These are phyloP conservation scores for Gossypium bickii DNA, from an alignment of 345 rosid genomes.

Conservation along the genomic window DNA sequence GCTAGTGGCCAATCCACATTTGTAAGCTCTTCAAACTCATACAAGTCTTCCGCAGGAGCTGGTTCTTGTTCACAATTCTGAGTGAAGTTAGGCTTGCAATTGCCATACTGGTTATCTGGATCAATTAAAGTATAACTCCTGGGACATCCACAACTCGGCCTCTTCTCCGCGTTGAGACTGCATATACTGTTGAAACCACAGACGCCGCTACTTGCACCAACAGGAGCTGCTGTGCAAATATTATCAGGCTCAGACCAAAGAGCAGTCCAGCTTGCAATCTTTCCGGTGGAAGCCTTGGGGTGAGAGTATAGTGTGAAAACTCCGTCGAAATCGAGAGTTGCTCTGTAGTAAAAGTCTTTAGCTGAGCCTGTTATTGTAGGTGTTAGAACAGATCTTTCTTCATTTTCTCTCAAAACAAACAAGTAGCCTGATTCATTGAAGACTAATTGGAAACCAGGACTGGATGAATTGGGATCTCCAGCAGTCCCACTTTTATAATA, in stretches of 20 bases:
- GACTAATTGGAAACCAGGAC: conserved; percentile 14
- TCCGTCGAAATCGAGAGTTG: conserved; percentile 11
- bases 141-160: conserved; percentile 25
- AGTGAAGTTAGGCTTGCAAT: conserved; percentile 26
- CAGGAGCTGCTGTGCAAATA: not conserved
- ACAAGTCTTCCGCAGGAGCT: not conserved
- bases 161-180: not conserved
- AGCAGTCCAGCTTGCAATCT: not conserved
- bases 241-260: conserved; percentile 19
- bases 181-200: conserved; percentile 38
- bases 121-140: conserved; percentile 9
- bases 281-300: conserved; percentile 7
- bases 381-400: not conserved
- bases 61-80: conserved; percentile 17
- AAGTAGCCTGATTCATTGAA: conserved; percentile 22
- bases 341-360: conserved; percentile 21
- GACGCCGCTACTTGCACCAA: conserved; percentile 10
- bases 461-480: not conserved
- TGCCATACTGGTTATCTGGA: conserved; percentile 9
- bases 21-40: not conserved
- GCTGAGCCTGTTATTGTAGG: not conserved
- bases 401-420: conserved; percentile 8
- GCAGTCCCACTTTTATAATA: not conserved
- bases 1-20: conserved; percentile 29
- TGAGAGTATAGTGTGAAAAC: conserved; percentile 7